Percentiles rank a stretch among this genome's conserved stretches.
phyloP scores from a whole-genome alignment of 352 stramenopile species.

The Phytopythium helicoides region DNA sequence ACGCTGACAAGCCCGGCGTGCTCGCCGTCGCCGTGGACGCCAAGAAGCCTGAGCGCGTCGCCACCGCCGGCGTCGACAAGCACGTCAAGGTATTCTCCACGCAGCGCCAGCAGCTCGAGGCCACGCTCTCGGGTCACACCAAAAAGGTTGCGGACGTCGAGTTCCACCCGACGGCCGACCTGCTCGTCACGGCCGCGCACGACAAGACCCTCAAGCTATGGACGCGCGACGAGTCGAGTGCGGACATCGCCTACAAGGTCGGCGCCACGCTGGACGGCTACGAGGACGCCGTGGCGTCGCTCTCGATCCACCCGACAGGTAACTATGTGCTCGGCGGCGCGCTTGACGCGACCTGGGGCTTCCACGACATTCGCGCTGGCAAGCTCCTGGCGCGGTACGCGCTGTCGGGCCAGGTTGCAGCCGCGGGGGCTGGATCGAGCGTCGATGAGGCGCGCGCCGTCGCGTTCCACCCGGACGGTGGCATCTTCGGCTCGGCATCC shows the following conservation, averaged over 20 bases:
- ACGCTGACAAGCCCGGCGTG: constrained; percentile 69
- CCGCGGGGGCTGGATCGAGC: constrained; percentile 21
- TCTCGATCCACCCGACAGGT: constrained; percentile 81
- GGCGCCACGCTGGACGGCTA: constrained; percentile 64
- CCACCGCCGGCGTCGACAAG: constrained; percentile 84
- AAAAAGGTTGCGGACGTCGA: constrained; percentile 82
- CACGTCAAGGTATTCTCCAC: constrained; percentile 81
- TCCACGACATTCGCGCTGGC: constrained; percentile 76
- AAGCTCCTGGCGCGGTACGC: constrained; percentile 45
- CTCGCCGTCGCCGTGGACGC: constrained; percentile 55
- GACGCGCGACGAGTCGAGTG: constrained; percentile 34
- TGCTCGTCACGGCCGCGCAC: constrained; percentile 66
- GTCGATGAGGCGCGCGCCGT: constrained; percentile 39
- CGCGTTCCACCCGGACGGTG: constrained; percentile 93
- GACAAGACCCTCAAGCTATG: constrained; percentile 87
- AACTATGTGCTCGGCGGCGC: constrained; percentile 78
- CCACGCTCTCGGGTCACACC: constrained; percentile 75
- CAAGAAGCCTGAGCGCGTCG: constrained; percentile 45
- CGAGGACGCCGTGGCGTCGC: constrained; percentile 51
- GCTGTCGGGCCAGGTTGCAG: constrained; percentile 39
- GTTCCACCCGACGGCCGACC: constrained; percentile 70
- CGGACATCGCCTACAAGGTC: constrained; percentile 27
- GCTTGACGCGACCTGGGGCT: constrained; percentile 79
- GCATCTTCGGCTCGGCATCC: constrained; percentile 84
- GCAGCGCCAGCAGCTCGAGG: constrained; percentile 61